These are phyloP conservation scores for Aureobasidium melanogenum DNA, from an alignment of 2,329 filamentous ascomycete species.

Conservation along the genomic window DNA sequence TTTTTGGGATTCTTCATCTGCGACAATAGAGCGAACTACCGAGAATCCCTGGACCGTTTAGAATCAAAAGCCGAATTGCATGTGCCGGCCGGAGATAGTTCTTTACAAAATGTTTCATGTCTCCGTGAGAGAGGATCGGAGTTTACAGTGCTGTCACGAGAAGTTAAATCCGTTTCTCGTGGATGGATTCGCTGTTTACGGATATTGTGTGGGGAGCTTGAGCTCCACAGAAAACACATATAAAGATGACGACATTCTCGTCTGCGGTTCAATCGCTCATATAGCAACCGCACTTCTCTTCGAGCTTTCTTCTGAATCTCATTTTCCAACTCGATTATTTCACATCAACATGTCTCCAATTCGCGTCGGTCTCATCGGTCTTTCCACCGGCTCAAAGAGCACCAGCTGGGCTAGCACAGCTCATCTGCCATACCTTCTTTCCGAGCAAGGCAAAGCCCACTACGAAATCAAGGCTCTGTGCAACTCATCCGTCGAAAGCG, in stretches of 20 bases:
- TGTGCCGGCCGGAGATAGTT: too few species aligned
- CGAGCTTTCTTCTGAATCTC: background rate
- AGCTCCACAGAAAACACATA: background rate
- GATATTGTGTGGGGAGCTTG: background rate
- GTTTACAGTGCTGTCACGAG: too few species aligned
- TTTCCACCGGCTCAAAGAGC: constrained; percentile 34
- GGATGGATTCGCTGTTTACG: background rate
- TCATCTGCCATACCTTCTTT: constrained; percentile 51
- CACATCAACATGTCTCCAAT: constrained; percentile 30
- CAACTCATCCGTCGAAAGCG: constrained; percentile 38
- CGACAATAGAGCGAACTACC: too few species aligned
- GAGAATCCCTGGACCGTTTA: too few species aligned
- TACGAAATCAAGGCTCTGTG: constrained; percentile 43
- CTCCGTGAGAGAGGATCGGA: too few species aligned
- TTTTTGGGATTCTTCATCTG: too few species aligned
- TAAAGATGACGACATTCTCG: background rate
- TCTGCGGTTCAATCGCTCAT: background rate
- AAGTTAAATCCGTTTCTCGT: too few species aligned
- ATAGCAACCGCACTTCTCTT: background rate
- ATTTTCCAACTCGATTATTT: too few species aligned
- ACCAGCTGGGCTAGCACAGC: constrained; percentile 45
- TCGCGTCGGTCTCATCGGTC: constrained; percentile 49
- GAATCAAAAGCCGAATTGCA: too few species aligned
- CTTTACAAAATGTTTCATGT: too few species aligned
- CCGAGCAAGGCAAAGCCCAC: constrained; percentile 17